A percentile compares a stretch with the other conserved stretches of the same genome.
These are phyloP conservation scores for Leccinellum luteum DNA, from an alignment of 768 basidiomycete species.

Conservation along the genomic window DNA sequence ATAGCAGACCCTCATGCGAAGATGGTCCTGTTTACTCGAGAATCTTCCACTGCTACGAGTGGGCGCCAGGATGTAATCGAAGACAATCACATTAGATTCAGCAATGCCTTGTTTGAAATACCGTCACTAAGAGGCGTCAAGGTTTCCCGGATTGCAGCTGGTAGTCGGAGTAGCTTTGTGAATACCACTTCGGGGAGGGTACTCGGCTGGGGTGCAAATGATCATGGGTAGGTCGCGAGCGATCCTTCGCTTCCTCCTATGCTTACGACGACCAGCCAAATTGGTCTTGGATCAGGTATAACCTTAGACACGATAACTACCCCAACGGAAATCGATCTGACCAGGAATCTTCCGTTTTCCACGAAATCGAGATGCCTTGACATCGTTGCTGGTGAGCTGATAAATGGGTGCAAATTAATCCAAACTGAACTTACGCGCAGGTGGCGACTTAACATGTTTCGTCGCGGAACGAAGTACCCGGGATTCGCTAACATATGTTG, in stretches of 20 bases:
- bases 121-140: slow-evolving; percentile 64
- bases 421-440: slow-evolving; percentile 32
- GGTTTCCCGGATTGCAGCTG: slow-evolving; percentile 69
- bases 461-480: slow-evolving; percentile 55
- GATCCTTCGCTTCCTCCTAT: not conserved
- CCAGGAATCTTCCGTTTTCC: slow-evolving; percentile 49
- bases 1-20: slow-evolving; percentile 49
- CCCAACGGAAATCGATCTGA: slow-evolving; percentile 82
- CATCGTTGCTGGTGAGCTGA: slow-evolving; percentile 56
- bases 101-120: slow-evolving; percentile 70
- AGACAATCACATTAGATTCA: slow-evolving; percentile 56
- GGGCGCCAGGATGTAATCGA: slow-evolving; percentile 29
- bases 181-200: slow-evolving; percentile 68
- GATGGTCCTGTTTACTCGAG: slow-evolving; percentile 40
- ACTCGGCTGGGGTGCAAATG: slow-evolving; percentile 88
- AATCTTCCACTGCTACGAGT: slow-evolving; percentile 15
- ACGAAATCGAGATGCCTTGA: slow-evolving; percentile 59
- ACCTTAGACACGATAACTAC: slow-evolving; percentile 67
- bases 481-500: slow-evolving; percentile 38
- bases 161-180: slow-evolving; percentile 69
- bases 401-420: not conserved
- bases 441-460: slow-evolving; percentile 78
- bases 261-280: slow-evolving; percentile 51
- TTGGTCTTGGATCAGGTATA: slow-evolving; percentile 69
- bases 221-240: slow-evolving; percentile 57